Conservation (phyloP, 106 monocot genomes). For the Ottelia alismoides region DNA sequence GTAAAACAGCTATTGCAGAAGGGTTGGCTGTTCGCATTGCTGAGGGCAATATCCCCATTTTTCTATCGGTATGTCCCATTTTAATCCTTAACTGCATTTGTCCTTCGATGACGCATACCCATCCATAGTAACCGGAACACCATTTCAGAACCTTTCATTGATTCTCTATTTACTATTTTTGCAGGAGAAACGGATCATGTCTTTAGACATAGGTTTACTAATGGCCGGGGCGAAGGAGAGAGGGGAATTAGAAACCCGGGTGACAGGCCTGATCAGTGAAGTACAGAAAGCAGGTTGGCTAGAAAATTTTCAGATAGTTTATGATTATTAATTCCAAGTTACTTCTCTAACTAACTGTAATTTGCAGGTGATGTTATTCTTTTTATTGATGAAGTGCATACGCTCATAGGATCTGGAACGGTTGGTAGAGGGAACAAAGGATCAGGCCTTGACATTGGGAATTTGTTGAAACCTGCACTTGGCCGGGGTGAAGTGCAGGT, state of each 20-base stretch:
- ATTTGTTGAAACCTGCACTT: conserved; percentile 87
- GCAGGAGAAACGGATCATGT: conserved; percentile 85
- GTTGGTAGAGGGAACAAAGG: conserved; percentile 90
- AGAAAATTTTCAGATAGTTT: too few species aligned
- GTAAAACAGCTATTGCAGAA: conserved; percentile 80
- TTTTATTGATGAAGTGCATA: conserved; percentile 96
- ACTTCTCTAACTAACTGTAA: too few species aligned
- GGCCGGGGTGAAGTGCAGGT: conserved; percentile 97
- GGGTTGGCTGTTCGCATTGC: conserved; percentile 76
- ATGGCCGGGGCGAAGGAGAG: conserved; percentile 98
- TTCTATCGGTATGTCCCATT: conserved; percentile 52
- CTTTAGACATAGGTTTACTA: conserved; percentile 84
- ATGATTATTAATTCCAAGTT: too few species aligned
- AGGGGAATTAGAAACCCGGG: conserved; percentile 88
- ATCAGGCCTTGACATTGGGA: conserved; percentile 87
- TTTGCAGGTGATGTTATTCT: conserved; percentile 92
- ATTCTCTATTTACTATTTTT: too few species aligned
- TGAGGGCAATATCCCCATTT: conserved; percentile 53
- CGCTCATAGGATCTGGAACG: conserved; percentile 81
- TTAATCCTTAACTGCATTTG: too few species aligned
- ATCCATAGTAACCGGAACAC: too few species aligned
- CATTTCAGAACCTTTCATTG: too few species aligned
- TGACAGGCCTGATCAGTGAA: conserved; percentile 73
- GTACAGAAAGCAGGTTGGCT: conserved; percentile 87
- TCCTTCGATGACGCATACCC: too few species aligned